A percentile compares a stretch with the other conserved stretches of the same genome.
Conservation (phyloP, 139 green algal species). For the Mesotaenium endlicherianum region DNA sequence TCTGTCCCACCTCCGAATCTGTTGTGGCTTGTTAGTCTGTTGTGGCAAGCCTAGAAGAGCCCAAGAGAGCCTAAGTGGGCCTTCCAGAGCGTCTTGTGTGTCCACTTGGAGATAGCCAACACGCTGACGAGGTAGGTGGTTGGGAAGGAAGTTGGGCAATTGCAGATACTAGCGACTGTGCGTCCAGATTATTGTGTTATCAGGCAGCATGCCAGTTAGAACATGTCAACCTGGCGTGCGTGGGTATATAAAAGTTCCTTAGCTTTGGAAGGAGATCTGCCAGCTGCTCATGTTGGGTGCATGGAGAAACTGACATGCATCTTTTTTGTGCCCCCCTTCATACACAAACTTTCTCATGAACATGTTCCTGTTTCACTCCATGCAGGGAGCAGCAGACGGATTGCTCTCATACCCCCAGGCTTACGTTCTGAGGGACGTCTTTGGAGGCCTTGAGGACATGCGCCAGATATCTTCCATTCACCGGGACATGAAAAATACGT, state of each 20-base stretch:
- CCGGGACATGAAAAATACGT: not conserved
- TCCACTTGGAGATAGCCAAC: too few relatives aligned
- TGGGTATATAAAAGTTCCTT: not conserved
- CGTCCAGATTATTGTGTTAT: too few relatives aligned
- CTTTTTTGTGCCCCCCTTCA: not conserved
- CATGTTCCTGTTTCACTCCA: constrained; percentile 1
- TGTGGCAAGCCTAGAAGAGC: not conserved
- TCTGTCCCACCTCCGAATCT: not conserved
- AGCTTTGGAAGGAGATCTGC: not conserved
- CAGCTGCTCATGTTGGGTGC: not conserved
- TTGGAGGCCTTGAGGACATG: constrained; percentile 24
- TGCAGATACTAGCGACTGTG: too few relatives aligned
- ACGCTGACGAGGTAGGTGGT: too few relatives aligned
- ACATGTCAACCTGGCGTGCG: not conserved
- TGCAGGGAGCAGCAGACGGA: not conserved
- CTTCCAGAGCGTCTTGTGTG: too few relatives aligned
- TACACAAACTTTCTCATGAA: not conserved
- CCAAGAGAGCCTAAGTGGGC: too few relatives aligned
- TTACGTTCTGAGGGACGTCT: not conserved
- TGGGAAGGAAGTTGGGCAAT: too few relatives aligned
- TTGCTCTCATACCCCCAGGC: not conserved
- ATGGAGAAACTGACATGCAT: not conserved
- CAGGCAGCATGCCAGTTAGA: too few relatives aligned
- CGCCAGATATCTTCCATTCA: not conserved
- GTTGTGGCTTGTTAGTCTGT: not conserved